Conservation (phyloP, 129 eudicot genomes). For the Flaveria brownii region DNA sequence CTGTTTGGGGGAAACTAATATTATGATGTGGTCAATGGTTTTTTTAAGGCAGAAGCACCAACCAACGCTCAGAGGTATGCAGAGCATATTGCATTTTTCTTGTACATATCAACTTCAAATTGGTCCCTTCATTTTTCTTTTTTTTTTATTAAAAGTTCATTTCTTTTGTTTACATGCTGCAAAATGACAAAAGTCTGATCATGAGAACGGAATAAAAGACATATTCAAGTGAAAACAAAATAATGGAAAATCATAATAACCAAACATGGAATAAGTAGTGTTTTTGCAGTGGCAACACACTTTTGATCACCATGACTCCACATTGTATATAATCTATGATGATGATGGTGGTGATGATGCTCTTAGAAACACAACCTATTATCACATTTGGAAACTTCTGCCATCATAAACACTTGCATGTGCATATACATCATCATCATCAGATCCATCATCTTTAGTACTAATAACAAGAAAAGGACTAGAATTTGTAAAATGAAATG, state of each 20-base stretch:
- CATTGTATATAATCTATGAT: constrained; percentile 27
- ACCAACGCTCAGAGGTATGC: constrained; percentile 15
- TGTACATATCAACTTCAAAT: constrained; percentile 5
- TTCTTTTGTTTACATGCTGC: constrained; percentile 27
- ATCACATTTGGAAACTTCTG: constrained; percentile 30
- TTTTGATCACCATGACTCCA: constrained; percentile 29
- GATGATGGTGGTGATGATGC: constrained; percentile 18
- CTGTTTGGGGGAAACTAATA: constrained; percentile 31
- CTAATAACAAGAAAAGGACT: neutral
- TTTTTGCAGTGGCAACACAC: constrained; percentile 32
- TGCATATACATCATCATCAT: constrained; percentile 17
- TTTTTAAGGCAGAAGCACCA: constrained; percentile 29
- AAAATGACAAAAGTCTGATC: constrained; percentile 26
- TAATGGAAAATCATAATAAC: constrained; percentile 19
- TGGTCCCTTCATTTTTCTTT: constrained; percentile 4
- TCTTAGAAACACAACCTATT: constrained; percentile 26
- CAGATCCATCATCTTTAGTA: constrained; percentile 23
- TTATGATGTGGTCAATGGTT: constrained; percentile 40
- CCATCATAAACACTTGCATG: constrained; percentile 27
- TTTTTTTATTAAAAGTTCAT: neutral
- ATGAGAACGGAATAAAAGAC: constrained; percentile 13
- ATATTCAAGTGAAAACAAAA: neutral
- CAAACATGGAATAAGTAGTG: constrained; percentile 21
- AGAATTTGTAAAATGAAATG: neutral
- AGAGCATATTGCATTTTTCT: constrained; percentile 27